These are phyloP conservation scores for Phytophthora citrophthora DNA, from an alignment of 352 stramenopile genomes.

Conservation along the genomic window DNA sequence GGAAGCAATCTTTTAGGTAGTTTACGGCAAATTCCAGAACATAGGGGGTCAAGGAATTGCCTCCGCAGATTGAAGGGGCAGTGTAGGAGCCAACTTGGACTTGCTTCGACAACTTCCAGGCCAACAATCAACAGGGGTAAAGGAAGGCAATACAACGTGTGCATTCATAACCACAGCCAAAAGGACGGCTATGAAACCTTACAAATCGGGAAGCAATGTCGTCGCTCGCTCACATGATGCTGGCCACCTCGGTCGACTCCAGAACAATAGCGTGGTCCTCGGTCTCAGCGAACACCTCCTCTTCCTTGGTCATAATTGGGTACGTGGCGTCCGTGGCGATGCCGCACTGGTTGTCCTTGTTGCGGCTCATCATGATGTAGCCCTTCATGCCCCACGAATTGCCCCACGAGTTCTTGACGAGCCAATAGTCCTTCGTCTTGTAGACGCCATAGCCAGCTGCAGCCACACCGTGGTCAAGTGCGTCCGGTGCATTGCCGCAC, in stretches of 20 bases:
- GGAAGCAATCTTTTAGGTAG: constrained; percentile 18
- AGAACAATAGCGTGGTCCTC: constrained; percentile 6
- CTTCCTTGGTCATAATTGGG: constrained; percentile 50
- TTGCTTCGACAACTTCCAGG: no score
- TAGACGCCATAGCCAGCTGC: constrained; percentile 91
- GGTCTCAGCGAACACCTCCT: not conserved
- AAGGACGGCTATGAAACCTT: constrained; percentile 4
- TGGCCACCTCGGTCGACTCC: constrained; percentile 33
- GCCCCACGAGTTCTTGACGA: constrained; percentile 95
- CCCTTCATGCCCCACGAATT: constrained; percentile 88
- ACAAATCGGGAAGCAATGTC: not conserved
- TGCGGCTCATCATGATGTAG: constrained; percentile 88
- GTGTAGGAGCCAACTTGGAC: no score
- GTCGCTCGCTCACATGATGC: constrained; percentile 30
- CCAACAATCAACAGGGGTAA: constrained; percentile 5
- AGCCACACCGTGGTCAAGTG: constrained; percentile 95
- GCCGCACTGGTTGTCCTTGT: constrained; percentile 94
- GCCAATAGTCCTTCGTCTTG: constrained; percentile 92
- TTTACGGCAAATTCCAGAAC: constrained; percentile 5
- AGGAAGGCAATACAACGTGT: constrained; percentile 13
- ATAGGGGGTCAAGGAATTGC: not conserved
- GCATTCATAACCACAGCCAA: constrained; percentile 16
- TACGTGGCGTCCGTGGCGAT: constrained; percentile 90
- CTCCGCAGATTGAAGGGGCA: no score
- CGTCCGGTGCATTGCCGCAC: constrained; percentile 81